These are phyloP conservation scores for Candida vartiovaarae DNA, from an alignment of 805 yeast genomes.

Conservation along the genomic window DNA sequence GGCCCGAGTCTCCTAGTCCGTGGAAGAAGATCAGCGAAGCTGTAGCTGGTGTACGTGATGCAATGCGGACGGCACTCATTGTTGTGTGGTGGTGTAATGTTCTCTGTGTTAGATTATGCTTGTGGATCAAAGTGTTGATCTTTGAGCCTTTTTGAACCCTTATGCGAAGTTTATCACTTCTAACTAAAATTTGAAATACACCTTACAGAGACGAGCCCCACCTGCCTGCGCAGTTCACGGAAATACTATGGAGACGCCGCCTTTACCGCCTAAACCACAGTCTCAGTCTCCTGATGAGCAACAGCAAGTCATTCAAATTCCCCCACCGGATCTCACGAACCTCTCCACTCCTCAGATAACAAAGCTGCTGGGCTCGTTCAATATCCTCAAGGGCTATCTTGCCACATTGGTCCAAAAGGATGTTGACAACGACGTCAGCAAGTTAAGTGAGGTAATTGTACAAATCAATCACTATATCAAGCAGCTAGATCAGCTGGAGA, in stretches of 20 bases:
- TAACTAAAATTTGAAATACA: no score
- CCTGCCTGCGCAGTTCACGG: no score
- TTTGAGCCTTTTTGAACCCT: no score
- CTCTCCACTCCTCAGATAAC: constrained; percentile 20
- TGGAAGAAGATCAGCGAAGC: constrained; percentile 75
- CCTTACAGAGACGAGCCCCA: no score
- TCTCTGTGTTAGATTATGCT: no score
- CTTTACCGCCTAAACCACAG: neutral
- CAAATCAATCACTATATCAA: constrained; percentile 22
- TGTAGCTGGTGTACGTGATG: constrained; percentile 34
- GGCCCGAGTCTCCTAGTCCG: constrained; percentile 89
- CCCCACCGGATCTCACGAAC: constrained; percentile 16
- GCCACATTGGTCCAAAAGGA: constrained; percentile 15
- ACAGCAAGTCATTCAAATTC: neutral
- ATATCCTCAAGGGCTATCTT: constrained; percentile 25
- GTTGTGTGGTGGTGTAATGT: no score
- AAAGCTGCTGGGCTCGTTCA: constrained; percentile 14
- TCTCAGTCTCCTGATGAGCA: no score
- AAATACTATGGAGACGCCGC: neutral
- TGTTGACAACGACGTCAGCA: constrained; percentile 18
- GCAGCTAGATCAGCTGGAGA: constrained; percentile 22
- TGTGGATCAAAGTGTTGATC: no score
- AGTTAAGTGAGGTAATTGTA: constrained; percentile 21
- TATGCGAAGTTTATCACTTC: no score
- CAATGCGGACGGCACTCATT: constrained; percentile 23